A percentile compares a stretch with the other conserved stretches of the same genome.
phyloP scores from a whole-genome alignment of 768 basidiomycete species.

The Boletus rubescentipes region DNA sequence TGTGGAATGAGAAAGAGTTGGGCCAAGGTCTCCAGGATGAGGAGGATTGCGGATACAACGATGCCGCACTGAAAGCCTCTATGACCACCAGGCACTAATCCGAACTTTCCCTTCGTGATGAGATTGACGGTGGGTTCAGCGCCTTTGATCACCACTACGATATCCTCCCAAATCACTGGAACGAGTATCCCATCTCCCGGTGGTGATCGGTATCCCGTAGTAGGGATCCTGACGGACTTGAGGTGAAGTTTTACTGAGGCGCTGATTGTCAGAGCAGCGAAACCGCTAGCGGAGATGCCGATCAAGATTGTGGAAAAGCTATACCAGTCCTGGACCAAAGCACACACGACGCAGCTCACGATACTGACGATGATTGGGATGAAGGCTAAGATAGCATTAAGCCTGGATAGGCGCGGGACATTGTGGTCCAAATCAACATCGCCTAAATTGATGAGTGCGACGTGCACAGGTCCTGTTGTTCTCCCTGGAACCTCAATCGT shows the following conservation, averaged over 20 bases:
- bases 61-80: constrained; percentile 3
- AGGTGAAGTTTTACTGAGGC: constrained; percentile 24
- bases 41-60: constrained; percentile 27
- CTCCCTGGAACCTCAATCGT: constrained; percentile 10
- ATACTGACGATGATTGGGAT: constrained; percentile 29
- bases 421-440: neutral
- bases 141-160: constrained; percentile 30
- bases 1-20: constrained; percentile 36
- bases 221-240: constrained; percentile 10
- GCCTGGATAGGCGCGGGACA: constrained; percentile 2
- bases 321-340: constrained; percentile 29
- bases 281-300: constrained; percentile 31
- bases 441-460: constrained; percentile 21
- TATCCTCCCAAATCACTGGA: constrained; percentile 8
- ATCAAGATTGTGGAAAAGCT: constrained; percentile 30
- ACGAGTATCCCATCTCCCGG: constrained; percentile 29
- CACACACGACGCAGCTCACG: constrained; percentile 23
- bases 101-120: constrained; percentile 30
- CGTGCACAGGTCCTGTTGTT: constrained; percentile 3
- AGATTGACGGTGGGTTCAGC: constrained; percentile 25
- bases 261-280: constrained; percentile 27
- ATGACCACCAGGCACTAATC: constrained; percentile 12
- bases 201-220: constrained; percentile 17
- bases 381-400: constrained; percentile 7
- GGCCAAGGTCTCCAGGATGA: constrained; percentile 29